Percentiles rank a stretch among this genome's conserved stretches.
These are phyloP conservation scores for Boletellus ananas DNA, from an alignment of 768 basidiomycete species.

Conservation along the genomic window DNA sequence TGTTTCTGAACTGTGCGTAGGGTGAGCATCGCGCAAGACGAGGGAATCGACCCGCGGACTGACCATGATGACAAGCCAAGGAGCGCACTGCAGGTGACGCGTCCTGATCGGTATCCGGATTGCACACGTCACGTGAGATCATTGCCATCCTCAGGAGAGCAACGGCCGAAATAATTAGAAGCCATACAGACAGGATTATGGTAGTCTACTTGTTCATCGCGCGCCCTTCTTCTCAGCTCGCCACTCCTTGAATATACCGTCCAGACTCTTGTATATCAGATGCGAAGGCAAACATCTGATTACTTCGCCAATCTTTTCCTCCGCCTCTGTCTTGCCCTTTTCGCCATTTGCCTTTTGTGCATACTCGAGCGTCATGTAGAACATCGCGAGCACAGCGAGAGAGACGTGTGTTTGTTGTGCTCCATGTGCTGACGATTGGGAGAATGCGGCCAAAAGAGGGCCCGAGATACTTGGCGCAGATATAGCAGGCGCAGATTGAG, in stretches of 20 bases:
- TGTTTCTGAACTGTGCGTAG: constrained; percentile 77
- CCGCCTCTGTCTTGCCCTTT: constrained; percentile 67
- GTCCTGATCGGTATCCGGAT: constrained; percentile 23
- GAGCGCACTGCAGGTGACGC: constrained; percentile 31
- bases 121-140: constrained; percentile 23
- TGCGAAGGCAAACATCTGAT: constrained; percentile 85
- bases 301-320: constrained; percentile 81
- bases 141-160: not conserved
- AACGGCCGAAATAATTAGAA: constrained; percentile 5
- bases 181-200: constrained; percentile 1
- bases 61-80: constrained; percentile 28
- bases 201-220: constrained; percentile 28
- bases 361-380: constrained; percentile 79
- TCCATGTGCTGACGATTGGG: constrained; percentile 75
- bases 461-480: constrained; percentile 64
- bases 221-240: constrained; percentile 77
- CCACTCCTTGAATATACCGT: constrained; percentile 95
- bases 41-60: constrained; percentile 6
- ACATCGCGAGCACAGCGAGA: constrained; percentile 88
- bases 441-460: constrained; percentile 64
- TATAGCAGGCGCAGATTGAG: constrained; percentile 57
- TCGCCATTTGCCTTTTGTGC: constrained; percentile 67
- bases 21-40: constrained; percentile 2
- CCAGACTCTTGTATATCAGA: constrained; percentile 85
- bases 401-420: constrained; percentile 93